Conservation (phyloP, 2,329 filamentous ascomycete genomes). For the Fusarium multiceps region DNA sequence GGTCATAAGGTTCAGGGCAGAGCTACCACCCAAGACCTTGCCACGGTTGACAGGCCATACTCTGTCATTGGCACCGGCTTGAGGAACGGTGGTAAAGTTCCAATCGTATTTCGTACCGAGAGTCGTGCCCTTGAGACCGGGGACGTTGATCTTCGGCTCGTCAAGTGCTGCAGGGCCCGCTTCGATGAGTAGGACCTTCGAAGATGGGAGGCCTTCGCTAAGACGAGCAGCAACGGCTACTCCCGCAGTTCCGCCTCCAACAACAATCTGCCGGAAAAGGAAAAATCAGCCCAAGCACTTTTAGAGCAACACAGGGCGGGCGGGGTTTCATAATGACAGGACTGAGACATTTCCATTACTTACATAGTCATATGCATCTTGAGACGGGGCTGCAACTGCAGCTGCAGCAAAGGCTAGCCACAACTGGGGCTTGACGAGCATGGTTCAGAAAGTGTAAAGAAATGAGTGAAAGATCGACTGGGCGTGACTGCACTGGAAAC, state of each 20-base stretch:
- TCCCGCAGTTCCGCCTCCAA: slow-evolving; percentile 49
- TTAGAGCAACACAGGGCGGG: background rate
- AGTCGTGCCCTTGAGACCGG: slow-evolving; percentile 16
- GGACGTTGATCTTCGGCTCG: slow-evolving; percentile 24
- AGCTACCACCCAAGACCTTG: slow-evolving; percentile 47
- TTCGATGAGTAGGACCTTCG: slow-evolving; percentile 17
- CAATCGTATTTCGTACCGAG: slow-evolving; percentile 47
- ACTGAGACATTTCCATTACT: slow-evolving; percentile 7
- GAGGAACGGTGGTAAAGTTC: slow-evolving; percentile 46
- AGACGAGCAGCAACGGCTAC: slow-evolving; percentile 48
- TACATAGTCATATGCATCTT: slow-evolving; percentile 35
- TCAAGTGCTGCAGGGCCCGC: slow-evolving; percentile 10
- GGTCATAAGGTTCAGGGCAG: slow-evolving; percentile 49
- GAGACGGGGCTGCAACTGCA: slow-evolving; percentile 31
- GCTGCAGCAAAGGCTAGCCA: slow-evolving; percentile 30
- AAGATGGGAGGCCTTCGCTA: slow-evolving; percentile 42
- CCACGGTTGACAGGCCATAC: slow-evolving; percentile 40
- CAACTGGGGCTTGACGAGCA: slow-evolving; percentile 33
- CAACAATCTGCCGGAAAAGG: slow-evolving; percentile 35
- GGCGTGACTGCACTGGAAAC: background rate
- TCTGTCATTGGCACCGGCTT: slow-evolving; percentile 39
- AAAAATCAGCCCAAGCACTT: background rate
- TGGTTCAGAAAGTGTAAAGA: background rate
- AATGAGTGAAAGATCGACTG: background rate
- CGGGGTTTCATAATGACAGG: background rate